Percentiles rank a stretch among this genome's conserved stretches.
phyloP scores from a whole-genome alignment of 1,139 yeast species.

The Kodamaea derodonti region DNA sequence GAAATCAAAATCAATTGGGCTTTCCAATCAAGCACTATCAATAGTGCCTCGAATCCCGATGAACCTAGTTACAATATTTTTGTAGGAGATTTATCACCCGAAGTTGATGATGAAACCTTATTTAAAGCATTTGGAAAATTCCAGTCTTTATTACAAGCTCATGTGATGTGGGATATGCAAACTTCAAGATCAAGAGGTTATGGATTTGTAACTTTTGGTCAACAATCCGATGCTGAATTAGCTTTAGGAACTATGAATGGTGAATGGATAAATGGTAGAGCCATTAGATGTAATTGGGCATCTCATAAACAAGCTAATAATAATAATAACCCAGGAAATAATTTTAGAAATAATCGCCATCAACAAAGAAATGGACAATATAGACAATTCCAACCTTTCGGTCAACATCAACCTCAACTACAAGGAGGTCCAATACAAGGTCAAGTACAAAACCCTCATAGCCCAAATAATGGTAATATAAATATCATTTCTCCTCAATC shows the following conservation, averaged over 20 bases:
- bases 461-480: slow-evolving; percentile 2
- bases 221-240: slow-evolving; percentile 64
- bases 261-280: slow-evolving; percentile 64
- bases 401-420: slow-evolving; percentile 9
- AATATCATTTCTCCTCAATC: slow-evolving; percentile 47
- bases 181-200: slow-evolving; percentile 89
- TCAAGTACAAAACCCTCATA: slow-evolving; percentile 11
- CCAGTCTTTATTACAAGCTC: slow-evolving; percentile 71
- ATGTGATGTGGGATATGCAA: slow-evolving; percentile 97
- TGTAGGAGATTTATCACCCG: slow-evolving; percentile 83
- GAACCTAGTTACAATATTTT: slow-evolving; percentile 63
- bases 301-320: slow-evolving; percentile 53
- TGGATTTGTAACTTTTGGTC: slow-evolving; percentile 81
- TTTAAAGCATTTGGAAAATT: slow-evolving; percentile 56
- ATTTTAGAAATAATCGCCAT: slow-evolving; percentile 13
- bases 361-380: slow-evolving; percentile 11
- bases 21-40: slow-evolving; percentile 55
- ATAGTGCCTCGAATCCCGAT: slow-evolving; percentile 52
- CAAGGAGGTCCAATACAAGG: slow-evolving; percentile 4
- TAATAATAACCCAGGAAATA: slow-evolving; percentile 6
- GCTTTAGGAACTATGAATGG: slow-evolving; percentile 80
- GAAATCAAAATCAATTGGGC: slow-evolving; percentile 78
- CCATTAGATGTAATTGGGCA: slow-evolving; percentile 87
- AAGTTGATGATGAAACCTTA: slow-evolving; percentile 75
- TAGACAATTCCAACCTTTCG: slow-evolving; percentile 13